Evolutionary conservation across 495 filamentous ascomycete genomes (phyloP).

Genomic region (Hyphodiscus hymeniophilus): DNA sequence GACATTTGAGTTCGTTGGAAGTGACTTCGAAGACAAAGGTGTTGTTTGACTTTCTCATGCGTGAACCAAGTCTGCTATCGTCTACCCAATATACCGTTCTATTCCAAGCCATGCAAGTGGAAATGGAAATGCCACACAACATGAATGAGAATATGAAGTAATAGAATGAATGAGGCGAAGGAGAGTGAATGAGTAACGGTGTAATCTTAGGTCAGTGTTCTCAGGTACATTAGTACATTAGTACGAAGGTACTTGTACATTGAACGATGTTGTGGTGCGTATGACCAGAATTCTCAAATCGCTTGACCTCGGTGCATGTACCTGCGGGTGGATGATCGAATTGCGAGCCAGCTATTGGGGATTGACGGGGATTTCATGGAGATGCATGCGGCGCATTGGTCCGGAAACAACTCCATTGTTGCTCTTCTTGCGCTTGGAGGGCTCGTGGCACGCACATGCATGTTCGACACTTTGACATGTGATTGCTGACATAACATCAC

Average conservation of each 20-base stretch:
- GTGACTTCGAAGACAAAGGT: background rate
- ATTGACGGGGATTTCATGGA: no score
- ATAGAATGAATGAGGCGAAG: background rate
- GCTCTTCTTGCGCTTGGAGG: no score
- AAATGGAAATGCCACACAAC: background rate
- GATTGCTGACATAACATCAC: no score
- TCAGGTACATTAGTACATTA: no score
- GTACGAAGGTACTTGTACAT: background rate
- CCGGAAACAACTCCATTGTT: no score
- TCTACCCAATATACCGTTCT: background rate
- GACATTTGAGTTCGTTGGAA: conserved; percentile 7
- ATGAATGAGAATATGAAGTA: background rate
- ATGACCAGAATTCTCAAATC: background rate
- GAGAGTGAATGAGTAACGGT: background rate
- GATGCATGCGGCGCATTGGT: no score
- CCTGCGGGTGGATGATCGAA: no score
- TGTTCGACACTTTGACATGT: no score
- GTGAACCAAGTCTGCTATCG: background rate
- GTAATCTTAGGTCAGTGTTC: no score
- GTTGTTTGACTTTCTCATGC: background rate
- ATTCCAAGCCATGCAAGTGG: background rate
- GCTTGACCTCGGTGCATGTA: background rate
- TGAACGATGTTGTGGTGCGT: background rate
- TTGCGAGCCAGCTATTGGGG: background rate
- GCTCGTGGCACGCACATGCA: no score